A percentile compares a stretch with the other conserved stretches of the same genome.
Conservation (phyloP, 805 yeast genomes). For the Teunomyces atbi region DNA sequence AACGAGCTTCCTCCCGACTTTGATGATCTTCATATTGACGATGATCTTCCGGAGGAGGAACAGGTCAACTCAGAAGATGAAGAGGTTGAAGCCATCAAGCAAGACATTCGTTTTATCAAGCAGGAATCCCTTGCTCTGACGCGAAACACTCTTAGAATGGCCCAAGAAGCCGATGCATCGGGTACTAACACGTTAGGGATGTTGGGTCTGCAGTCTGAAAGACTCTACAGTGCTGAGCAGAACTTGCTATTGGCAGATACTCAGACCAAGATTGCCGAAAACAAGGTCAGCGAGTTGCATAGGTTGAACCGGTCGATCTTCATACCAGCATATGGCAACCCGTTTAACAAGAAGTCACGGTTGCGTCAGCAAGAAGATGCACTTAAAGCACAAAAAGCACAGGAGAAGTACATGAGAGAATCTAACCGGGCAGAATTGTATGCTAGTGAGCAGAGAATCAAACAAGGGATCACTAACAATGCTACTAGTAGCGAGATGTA, state of each 20-base stretch:
- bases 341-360: conserved; percentile 81
- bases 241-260: conserved; percentile 74
- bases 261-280: conserved; percentile 79
- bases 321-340: conserved; percentile 76
- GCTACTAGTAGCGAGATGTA: conserved; percentile 36
- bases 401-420: conserved; percentile 63
- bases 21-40: conserved; percentile 39
- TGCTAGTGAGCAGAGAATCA: conserved; percentile 67
- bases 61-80: conserved; percentile 67
- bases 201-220: conserved; percentile 91
- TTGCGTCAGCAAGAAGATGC: conserved; percentile 70
- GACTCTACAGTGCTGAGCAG: conserved; percentile 75
- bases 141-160: conserved; percentile 68
- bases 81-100: conserved; percentile 83
- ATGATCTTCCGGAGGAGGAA: conserved; percentile 33
- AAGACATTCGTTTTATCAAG: conserved; percentile 78
- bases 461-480: conserved; percentile 51
- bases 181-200: conserved; percentile 77
- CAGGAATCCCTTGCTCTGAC: conserved; percentile 85
- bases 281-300: conserved; percentile 74
- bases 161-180: conserved; percentile 46
- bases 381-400: conserved; percentile 58
- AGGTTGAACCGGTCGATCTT: conserved; percentile 79
- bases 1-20: conserved; percentile 34
- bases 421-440: conserved; percentile 57